These are phyloP conservation scores for Teunomyces kruisii DNA, from an alignment of 805 yeast species.

Conservation along the genomic window DNA sequence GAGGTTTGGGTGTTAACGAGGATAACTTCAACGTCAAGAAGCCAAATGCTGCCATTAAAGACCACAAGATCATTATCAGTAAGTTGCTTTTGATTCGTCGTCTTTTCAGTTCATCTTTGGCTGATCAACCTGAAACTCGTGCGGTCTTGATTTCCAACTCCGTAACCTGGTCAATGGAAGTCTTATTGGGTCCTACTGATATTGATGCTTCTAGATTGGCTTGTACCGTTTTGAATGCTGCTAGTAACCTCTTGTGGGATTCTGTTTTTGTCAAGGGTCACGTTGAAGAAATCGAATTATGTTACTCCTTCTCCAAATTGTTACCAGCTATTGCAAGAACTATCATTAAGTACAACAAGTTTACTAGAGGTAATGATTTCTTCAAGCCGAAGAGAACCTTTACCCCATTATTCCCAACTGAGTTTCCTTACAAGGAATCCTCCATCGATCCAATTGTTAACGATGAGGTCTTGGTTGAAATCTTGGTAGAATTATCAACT, in stretches of 20 bases:
- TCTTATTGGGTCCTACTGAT: conserved; percentile 51
- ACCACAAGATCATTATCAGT: conserved; percentile 54
- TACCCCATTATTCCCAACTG: conserved; percentile 66
- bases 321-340: conserved; percentile 54
- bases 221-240: conserved; percentile 53
- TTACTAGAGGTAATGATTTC: conserved; percentile 44
- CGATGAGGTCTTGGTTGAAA: conserved; percentile 68
- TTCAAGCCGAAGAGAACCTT: conserved; percentile 63
- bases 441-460: conserved; percentile 75
- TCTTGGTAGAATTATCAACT: conserved; percentile 65
- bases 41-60: conserved; percentile 40
- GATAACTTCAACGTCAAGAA: conserved; percentile 19
- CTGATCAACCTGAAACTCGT: conserved; percentile 25
- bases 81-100: conserved; percentile 64
- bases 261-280: conserved; percentile 26
- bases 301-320: conserved; percentile 50
- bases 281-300: conserved; percentile 34
- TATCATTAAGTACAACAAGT: conserved; percentile 53
- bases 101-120: conserved; percentile 42
- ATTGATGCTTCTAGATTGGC: conserved; percentile 65
- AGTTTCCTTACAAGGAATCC: conserved; percentile 60
- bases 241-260: conserved; percentile 41
- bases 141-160: conserved; percentile 45
- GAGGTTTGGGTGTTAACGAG: conserved; percentile 52
- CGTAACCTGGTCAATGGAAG: conserved; percentile 58